Percentiles rank a stretch among this genome's conserved stretches.
These are phyloP conservation scores for Daldinia loculata DNA, from an alignment of 495 filamentous ascomycete species.

Conservation along the genomic window DNA sequence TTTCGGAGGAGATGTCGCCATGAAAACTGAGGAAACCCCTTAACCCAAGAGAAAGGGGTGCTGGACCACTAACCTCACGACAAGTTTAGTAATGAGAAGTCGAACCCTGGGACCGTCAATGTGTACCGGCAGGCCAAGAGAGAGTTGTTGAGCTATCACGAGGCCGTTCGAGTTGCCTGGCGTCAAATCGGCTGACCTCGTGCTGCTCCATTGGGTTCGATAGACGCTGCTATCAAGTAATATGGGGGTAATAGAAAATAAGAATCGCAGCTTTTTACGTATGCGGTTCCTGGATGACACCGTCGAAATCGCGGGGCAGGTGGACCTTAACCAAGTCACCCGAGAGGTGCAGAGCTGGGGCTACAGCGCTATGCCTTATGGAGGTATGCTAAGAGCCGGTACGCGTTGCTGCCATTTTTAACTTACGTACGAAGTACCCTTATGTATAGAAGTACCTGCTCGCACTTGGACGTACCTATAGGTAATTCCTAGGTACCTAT, in stretches of 20 bases:
- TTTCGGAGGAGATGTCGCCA: conserved; percentile 44
- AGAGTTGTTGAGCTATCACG: conserved; percentile 43
- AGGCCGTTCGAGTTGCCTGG: conserved; percentile 39
- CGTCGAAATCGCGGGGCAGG: conserved; percentile 42
- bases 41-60: conserved; percentile 19
- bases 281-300: conserved; percentile 33
- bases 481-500: too few species aligned
- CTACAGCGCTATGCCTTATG: conserved; percentile 28
- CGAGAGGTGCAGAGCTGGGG: conserved; percentile 43
- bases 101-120: conserved; percentile 22
- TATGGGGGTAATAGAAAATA: conserved; percentile 50
- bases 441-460: conserved; percentile 3
- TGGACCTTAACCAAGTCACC: conserved; percentile 34
- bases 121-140: conserved; percentile 34
- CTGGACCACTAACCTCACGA: conserved; percentile 37
- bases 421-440: conserved; percentile 31
- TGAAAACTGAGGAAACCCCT: conserved; percentile 27
- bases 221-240: conserved; percentile 47
- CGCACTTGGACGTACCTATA: neutral
- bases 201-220: conserved; percentile 41
- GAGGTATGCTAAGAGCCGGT: conserved; percentile 2
- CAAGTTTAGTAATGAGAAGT: conserved; percentile 41
- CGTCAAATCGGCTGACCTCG: conserved; percentile 47
- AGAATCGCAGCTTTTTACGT: conserved; percentile 38
- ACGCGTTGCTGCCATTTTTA: conserved; percentile 20